These are phyloP conservation scores for Nakaseomyces bracarensis DNA, from an alignment of 1,139 yeast genomes.

Conservation along the genomic window DNA sequence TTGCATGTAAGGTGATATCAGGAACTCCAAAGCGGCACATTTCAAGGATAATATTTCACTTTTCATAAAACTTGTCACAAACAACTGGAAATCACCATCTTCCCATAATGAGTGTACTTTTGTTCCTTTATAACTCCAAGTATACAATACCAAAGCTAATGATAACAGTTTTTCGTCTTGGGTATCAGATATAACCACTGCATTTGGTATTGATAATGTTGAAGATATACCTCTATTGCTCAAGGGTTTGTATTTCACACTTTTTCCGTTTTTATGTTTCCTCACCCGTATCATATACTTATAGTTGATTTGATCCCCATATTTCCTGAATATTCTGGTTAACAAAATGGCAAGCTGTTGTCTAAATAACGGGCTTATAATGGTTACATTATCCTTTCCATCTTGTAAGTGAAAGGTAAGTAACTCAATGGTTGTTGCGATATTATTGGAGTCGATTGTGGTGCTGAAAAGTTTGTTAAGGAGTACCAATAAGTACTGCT, in stretches of 20 bases:
- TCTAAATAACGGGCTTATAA: not conserved
- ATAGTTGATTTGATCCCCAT: constrained; percentile 17
- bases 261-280: constrained; percentile 8
- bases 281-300: constrained; percentile 16
- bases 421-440: constrained; percentile 13
- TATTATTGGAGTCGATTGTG: not conserved
- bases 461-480: not conserved
- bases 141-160: constrained; percentile 17
- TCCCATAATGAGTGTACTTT: constrained; percentile 13
- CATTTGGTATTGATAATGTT: constrained; percentile 18
- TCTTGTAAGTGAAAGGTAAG: constrained; percentile 11
- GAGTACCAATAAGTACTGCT: constrained; percentile 7
- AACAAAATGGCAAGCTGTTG: constrained; percentile 11
- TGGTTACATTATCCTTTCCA: not conserved
- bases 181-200: constrained; percentile 18
- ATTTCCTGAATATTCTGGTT: constrained; percentile 14
- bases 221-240: constrained; percentile 17
- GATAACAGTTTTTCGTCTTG: constrained; percentile 19
- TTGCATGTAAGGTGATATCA: constrained; percentile 18
- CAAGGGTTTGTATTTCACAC: constrained; percentile 14
- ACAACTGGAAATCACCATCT: constrained; percentile 16
- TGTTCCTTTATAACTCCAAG: constrained; percentile 7
- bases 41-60: constrained; percentile 18
- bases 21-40: constrained; percentile 21
- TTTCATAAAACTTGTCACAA: constrained; percentile 22